phyloP scores from a whole-genome alignment of 73 alveolate species.

The Diophrys sp. region DNA sequence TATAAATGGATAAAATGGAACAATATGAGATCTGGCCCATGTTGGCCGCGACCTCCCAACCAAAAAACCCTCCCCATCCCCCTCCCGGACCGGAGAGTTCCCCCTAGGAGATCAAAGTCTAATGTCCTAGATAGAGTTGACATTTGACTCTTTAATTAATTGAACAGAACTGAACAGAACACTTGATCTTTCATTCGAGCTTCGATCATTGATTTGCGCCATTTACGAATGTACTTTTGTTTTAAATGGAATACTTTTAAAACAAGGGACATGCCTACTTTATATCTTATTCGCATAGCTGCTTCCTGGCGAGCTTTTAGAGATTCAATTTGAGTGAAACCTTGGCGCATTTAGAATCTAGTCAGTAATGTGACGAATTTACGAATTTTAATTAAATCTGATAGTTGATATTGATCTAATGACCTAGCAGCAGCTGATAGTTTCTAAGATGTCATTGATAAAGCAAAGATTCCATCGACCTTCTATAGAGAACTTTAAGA shows the following conservation, averaged over 20 bases:
- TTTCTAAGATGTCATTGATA: not conserved
- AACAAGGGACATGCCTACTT: not conserved
- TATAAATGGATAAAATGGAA: too few species aligned
- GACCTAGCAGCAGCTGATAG: not conserved
- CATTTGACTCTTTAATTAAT: too few species aligned
- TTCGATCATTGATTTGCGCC: too few species aligned
- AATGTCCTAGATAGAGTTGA: too few species aligned
- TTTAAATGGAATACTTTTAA: not conserved
- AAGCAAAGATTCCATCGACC: not conserved
- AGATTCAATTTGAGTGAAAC: not conserved
- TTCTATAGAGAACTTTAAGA: not conserved
- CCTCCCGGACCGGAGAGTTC: too few species aligned
- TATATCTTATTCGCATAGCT: not conserved
- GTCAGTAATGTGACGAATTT: not conserved
- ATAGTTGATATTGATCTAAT: not conserved
- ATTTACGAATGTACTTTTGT: not conserved
- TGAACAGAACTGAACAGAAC: too few species aligned
- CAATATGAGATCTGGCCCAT: too few species aligned
- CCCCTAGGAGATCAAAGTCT: too few species aligned
- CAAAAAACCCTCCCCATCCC: too few species aligned
- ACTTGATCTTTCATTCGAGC: too few species aligned
- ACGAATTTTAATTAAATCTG: not conserved
- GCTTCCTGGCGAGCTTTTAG: not conserved
- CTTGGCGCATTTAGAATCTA: not conserved
- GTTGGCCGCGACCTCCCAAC: too few species aligned